Conservation (phyloP, 2,329 filamentous ascomycete species). For the Penicillium corylophilum region DNA sequence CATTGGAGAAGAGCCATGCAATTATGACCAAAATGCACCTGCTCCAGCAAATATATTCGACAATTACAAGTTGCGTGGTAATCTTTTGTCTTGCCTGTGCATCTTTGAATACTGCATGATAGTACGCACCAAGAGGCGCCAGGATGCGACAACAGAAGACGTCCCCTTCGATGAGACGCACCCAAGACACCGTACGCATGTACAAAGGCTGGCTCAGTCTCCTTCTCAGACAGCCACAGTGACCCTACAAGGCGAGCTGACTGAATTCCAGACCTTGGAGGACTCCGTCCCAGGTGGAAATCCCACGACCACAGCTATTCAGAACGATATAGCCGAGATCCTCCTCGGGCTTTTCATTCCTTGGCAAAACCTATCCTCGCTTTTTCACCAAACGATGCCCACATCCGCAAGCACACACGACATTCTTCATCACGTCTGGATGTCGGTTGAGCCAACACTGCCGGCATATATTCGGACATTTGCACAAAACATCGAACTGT, state of each 20-base stretch:
- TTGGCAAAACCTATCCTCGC: neutral
- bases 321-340: neutral
- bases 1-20: neutral
- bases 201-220: neutral
- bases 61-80: neutral
- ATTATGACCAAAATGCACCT: neutral
- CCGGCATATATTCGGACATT: neutral
- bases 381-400: neutral
- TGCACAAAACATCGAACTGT: neutral
- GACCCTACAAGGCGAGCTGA: neutral
- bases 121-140: neutral
- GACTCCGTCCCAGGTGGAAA: neutral
- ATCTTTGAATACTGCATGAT: neutral
- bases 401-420: neutral
- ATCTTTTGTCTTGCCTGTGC: neutral
- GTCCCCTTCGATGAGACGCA: neutral
- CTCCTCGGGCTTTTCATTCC: neutral
- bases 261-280: neutral
- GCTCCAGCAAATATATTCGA: neutral
- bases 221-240: neutral
- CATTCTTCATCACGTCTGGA: neutral
- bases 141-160: neutral
- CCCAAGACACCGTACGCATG: neutral
- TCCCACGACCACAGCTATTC: neutral
- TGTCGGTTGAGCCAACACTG: neutral